phyloP scores from a whole-genome alignment of 306 rosid genomes.

The Cicer cuneatum region DNA sequence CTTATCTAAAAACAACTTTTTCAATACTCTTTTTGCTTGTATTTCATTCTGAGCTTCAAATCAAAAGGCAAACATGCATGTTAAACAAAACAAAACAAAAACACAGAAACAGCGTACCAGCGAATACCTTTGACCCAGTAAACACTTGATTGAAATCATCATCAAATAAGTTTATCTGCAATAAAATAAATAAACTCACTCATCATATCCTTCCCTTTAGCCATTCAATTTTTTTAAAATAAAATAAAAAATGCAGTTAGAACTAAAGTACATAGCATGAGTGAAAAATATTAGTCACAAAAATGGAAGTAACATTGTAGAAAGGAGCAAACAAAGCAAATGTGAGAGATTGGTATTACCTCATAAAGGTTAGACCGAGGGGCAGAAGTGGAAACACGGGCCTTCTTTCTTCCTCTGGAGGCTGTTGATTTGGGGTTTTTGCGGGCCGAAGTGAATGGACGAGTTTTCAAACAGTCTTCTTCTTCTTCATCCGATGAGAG shows the following conservation, averaged over 20 bases:
- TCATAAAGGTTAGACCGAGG: constrained; percentile 57
- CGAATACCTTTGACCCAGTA: constrained; percentile 73
- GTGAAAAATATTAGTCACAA: neutral
- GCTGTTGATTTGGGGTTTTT: constrained; percentile 48
- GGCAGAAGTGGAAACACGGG: constrained; percentile 61
- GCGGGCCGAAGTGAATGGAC: constrained; percentile 48
- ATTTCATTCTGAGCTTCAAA: neutral
- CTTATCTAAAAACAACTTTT: too few species aligned
- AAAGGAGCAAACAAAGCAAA: constrained; percentile 11
- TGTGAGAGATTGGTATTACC: constrained; percentile 41
- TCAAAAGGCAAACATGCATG: constrained; percentile 11
- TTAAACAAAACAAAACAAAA: constrained; percentile 24
- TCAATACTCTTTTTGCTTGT: too few species aligned
- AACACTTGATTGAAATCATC: constrained; percentile 78
- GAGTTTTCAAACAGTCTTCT: constrained; percentile 43
- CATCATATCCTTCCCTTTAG: constrained; percentile 24
- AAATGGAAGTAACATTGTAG: neutral
- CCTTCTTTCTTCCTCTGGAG: constrained; percentile 64
- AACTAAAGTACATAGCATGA: neutral
- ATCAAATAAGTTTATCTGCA: constrained; percentile 65
- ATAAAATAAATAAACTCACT: neutral
- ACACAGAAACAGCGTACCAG: constrained; percentile 70
- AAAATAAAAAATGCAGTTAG: neutral
- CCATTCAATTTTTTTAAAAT: too few species aligned
- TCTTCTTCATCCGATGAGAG: constrained; percentile 73